A percentile compares a stretch with the other conserved stretches of the same genome.
These are phyloP conservation scores for Hanseniaspora uvarum DNA, from an alignment of 1,139 yeast genomes.

Conservation along the genomic window DNA sequence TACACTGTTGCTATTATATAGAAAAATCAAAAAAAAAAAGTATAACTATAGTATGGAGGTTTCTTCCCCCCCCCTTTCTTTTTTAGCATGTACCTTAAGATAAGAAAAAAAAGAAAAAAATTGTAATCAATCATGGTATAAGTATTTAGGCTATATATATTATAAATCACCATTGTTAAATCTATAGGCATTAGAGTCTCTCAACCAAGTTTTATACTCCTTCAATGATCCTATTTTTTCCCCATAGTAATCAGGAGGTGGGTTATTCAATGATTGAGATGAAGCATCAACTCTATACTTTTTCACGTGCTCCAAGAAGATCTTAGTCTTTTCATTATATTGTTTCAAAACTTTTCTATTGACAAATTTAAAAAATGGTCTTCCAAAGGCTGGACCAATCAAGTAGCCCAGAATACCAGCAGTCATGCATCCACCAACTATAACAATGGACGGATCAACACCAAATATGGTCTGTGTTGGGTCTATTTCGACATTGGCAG, in stretches of 20 bases:
- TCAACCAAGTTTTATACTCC: constrained; percentile 87
- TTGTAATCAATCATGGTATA: neutral
- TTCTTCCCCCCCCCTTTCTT: neutral
- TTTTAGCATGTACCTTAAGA: neutral
- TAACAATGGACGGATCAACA: constrained; percentile 72
- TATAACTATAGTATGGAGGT: too few relatives aligned
- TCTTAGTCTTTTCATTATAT: constrained; percentile 54
- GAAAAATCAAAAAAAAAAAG: too few relatives aligned
- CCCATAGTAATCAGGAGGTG: constrained; percentile 96
- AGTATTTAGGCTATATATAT: constrained; percentile 28
- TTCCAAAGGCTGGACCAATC: constrained; percentile 72
- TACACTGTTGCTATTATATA: too few relatives aligned
- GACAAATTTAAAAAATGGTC: constrained; percentile 49
- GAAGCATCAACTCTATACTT: constrained; percentile 84
- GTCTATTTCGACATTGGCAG: constrained; percentile 73
- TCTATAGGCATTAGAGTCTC: constrained; percentile 85
- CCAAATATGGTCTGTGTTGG: constrained; percentile 77
- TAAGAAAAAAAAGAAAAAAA: neutral
- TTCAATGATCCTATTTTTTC: constrained; percentile 81
- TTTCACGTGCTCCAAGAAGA: constrained; percentile 62
- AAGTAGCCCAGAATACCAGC: constrained; percentile 74
- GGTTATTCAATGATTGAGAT: constrained; percentile 84
- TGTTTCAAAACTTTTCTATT: constrained; percentile 40
- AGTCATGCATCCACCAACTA: constrained; percentile 53
- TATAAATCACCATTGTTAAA: constrained; percentile 76